Evolutionary conservation across 164 flowering plant species (phyloP).

Genomic region (Platanus orientalis): DNA sequence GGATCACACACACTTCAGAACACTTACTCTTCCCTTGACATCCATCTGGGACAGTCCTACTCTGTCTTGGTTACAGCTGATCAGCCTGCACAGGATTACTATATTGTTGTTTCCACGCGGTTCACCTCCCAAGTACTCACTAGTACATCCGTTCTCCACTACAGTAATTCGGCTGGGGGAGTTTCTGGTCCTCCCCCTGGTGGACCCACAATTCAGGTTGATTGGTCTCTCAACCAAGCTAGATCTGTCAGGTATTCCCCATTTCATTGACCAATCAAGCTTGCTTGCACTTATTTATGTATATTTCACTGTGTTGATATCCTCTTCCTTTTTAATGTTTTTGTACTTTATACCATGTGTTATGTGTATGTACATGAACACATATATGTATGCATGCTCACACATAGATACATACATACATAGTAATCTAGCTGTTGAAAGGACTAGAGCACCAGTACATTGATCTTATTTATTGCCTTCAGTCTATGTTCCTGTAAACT

Average conservation of each 20-base stretch:
- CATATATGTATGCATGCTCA: too few species aligned
- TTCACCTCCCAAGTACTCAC: slow-evolving; percentile 75
- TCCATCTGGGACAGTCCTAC: slow-evolving; percentile 88
- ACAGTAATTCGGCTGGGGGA: slow-evolving; percentile 54
- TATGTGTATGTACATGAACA: too few species aligned
- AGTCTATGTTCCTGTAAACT: not conserved
- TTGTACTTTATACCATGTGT: not conserved
- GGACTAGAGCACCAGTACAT: not conserved
- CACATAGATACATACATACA: too few species aligned
- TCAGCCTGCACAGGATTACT: slow-evolving; percentile 77
- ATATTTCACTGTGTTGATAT: not conserved
- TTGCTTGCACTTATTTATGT: not conserved
- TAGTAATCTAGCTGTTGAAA: too few species aligned
- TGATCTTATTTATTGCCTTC: not conserved
- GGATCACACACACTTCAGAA: slow-evolving; percentile 93
- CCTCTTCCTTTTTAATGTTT: too few species aligned
- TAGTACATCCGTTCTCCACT: slow-evolving; percentile 77
- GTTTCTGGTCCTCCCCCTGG: slow-evolving; percentile 76
- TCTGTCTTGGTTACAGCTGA: slow-evolving; percentile 89
- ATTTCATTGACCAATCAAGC: not conserved
- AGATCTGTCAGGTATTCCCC: slow-evolving; percentile 61
- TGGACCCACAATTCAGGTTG: slow-evolving; percentile 75
- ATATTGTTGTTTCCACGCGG: slow-evolving; percentile 75
- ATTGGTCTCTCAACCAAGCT: slow-evolving; percentile 78
- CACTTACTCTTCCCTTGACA: slow-evolving; percentile 67